Base-by-base conservation (phyloP, 306 rosid species). In the Clitoria ternatea region DNA sequence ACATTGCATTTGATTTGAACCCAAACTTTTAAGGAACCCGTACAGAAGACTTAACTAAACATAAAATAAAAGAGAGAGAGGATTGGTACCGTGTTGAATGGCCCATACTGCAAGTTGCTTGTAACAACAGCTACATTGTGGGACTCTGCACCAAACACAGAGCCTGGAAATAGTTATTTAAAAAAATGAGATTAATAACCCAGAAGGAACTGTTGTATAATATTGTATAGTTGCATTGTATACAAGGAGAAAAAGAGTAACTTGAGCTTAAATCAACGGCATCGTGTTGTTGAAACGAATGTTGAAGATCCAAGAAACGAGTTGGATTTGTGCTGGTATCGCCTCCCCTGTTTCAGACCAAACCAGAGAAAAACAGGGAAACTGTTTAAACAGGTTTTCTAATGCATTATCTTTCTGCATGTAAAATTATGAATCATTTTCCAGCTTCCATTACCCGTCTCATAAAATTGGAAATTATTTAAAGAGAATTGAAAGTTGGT, bases 201-300 rank as follows among this genome's bases (percentile, higher is more conserved):
- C 22, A 47, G 29, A 68, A 68, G 12, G 20, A 27, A 22, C 27
- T 20, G 7, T 5, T 59, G 35, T 45, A 24, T 5, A 19, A 14
- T 55, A 0, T 1, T 68, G 33, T 26, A 70, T 48, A 65, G 7
- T 68, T 40, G 5, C n/a, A n/a, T n/a, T 22, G 23, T 6, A 33
- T 2, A 57, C 14, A 35, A 29, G 33, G 47, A 61, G 76, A 45
- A 47, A 55, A 65, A 63, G 75, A 66, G 48, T 70, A 70, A 89
- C 96, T 92, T 88, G 91, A 69, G 80, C 83, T 86, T 90, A 90
- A 88, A 90, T 83, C 91, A 85, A 88, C 80, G 77, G 90, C 87
- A 82, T 85, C 83, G 29, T 86, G 83, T 36, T 64, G 88, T 56
- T 79, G 88, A 64, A 92, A 87, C 67, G 92, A 86, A 32, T 79